phyloP scores from a whole-genome alignment of 1,139 yeast genomes.

The Magnusiomyces tetraspermus region DNA sequence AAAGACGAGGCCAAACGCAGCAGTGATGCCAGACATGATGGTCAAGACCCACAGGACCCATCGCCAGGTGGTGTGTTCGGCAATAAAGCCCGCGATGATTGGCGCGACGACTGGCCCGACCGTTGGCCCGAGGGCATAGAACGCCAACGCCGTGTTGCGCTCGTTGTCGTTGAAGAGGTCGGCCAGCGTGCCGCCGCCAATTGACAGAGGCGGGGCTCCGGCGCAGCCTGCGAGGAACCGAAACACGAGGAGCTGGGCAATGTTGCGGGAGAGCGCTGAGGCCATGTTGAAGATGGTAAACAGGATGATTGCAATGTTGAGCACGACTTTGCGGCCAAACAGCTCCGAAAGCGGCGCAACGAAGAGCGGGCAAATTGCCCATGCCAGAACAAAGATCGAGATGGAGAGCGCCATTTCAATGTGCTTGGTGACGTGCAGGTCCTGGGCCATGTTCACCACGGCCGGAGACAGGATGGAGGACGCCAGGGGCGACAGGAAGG shows the following conservation, averaged over 20 bases:
- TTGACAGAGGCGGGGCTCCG: conserved; percentile 61
- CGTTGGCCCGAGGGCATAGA: conserved; percentile 64
- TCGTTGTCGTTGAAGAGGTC: conserved; percentile 52
- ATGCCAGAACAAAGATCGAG: conserved; percentile 50
- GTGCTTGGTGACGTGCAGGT: conserved; percentile 37
- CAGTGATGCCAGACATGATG: conserved; percentile 54
- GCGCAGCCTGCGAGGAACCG: conserved; percentile 61
- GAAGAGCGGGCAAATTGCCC: conserved; percentile 65
- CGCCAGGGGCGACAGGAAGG: conserved; percentile 40
- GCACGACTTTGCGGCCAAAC: conserved; percentile 60
- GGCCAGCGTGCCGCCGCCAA: conserved; percentile 68
- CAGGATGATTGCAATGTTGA: conserved; percentile 46
- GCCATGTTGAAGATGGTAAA: conserved; percentile 56
- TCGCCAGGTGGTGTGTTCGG: conserved; percentile 43
- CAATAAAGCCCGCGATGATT: conserved; percentile 55
- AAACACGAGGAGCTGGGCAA: conserved; percentile 54
- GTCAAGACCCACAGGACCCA: conserved; percentile 57
- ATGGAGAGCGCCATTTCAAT: conserved; percentile 49
- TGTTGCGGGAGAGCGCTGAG: conserved; percentile 55
- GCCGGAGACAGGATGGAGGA: conserved; percentile 52
- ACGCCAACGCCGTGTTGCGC: conserved; percentile 60
- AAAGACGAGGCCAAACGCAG: conserved; percentile 38
- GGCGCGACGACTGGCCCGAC: conserved; percentile 73
- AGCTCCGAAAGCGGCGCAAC: conserved; percentile 70
- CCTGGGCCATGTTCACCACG: conserved; percentile 39